Evolutionary conservation across 352 stramenopile species (phyloP), one percentile per base, ranked within the genome.

Genomic region (Phytophthora constricta): DNA sequence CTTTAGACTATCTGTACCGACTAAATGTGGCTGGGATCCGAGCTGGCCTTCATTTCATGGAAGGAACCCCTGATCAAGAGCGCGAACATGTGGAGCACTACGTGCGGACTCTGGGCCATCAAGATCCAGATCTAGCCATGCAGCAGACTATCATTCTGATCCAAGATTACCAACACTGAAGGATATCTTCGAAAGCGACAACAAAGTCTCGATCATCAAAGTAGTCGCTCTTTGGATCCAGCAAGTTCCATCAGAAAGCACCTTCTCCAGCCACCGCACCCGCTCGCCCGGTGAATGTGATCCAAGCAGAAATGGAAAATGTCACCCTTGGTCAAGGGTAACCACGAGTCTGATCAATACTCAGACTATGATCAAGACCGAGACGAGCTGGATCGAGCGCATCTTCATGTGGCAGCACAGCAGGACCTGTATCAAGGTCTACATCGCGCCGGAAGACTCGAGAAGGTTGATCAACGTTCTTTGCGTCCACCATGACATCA

Each of bases 81-180:
- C 52, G 52, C 22, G 52, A 59, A 13, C 54, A 62, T 20, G 27
- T 62, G 4, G 27, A 53, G 5, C 54, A 62, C 20, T 62, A 53
- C 54, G 5, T 62, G n/a, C 19, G 47, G 17, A 62, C 54, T 14
- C 16, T 62, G 5, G 42, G 43, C 11, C 5, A 37, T 37, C 31
- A 37, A 37, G 31, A 37, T 37, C 31, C 31, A 37, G 31, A 37
- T 37, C 19, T 13, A 4, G 8, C 43, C 26, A 53, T 16, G 41
- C 54, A 53, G 8, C 19, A 53, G 2, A 41, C 22, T 2, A 26
- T 33, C 8, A 17, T 62, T 4, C 16, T 25, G 25, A 25, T 53
- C 14, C 4, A 26, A 19, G 27, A 53, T 27, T 33, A 4, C 4
- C n/a, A 8, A 11, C n/a, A 9, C 37, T 59, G 1, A 34, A 41